Evolutionary conservation across 176 grass and related monocot species (phyloP), one percentile per base, ranked within the genome.

Genomic region (Rhipidocladum racemiflorum): DNA sequence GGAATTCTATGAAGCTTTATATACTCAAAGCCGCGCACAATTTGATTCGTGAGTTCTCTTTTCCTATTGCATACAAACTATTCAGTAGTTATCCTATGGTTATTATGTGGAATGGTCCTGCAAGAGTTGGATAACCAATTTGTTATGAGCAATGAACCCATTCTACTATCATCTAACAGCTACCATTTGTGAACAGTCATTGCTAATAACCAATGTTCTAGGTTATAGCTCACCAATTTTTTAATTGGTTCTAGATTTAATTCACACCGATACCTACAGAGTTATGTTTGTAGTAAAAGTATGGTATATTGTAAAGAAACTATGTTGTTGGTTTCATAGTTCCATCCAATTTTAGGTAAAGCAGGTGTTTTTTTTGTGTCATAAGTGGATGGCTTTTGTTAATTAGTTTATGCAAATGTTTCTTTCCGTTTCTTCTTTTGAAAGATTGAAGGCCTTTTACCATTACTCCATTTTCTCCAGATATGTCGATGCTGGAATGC

Each of bases 1-100:
- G 34, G 92, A 95, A 75, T 99, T 99, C 72, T 99, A 99, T 85
- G 96, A 99, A 90, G 92, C 96, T 82, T 83, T 99, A 45, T 99
- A 95, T 80, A 99, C 92, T 70, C 92, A 99, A 80, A 95, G 96
- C 27, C 74, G 91, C 36, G 81, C 92, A 0, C 92, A 99, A 39
- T 99, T 99, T 91, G 92, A 95, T 88, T 89, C 92, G 96, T 99
- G 85, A 76, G 92, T 93, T 73, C 42, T 70, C 36, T 17, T 39
- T 69, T 64, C 27, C 56, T 81, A 70, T 34, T 76, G 42, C 81
- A 43, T 75, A 68, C 14, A 66, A 51, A 69, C 27, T 67, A 53
- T 65, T 32, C 10, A 70, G 44, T 74, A 70, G 30, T 45, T n/a
- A 65, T 53, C 6, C 3, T 89, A 10, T 69, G 18, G 13, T 65